phyloP scores from a whole-genome alignment of 208 protist genomes.

The Vickermania spadyakhi region DNA sequence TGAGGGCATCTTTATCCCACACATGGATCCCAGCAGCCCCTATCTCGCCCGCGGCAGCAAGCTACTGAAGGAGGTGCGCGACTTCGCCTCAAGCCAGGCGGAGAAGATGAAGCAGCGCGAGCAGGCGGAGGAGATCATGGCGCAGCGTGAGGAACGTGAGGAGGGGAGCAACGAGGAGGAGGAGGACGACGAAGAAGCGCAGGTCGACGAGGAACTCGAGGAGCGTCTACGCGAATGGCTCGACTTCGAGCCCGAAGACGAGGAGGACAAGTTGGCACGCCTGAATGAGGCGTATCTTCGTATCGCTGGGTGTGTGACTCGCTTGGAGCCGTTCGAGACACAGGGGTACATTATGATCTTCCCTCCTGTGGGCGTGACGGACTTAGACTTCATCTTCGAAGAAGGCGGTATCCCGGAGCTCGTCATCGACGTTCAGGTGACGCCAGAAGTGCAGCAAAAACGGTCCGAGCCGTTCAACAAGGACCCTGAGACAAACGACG shows the following conservation, averaged over 20 bases:
- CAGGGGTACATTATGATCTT: constrained; percentile 84
- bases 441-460: constrained; percentile 29
- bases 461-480: constrained; percentile 15
- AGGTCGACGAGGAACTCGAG: constrained; percentile 61
- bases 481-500: constrained; percentile 4
- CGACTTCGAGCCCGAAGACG: constrained; percentile 83
- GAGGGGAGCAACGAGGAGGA: constrained; percentile 20
- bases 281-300: constrained; percentile 76
- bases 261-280: constrained; percentile 65
- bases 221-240: constrained; percentile 48
- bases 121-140: constrained; percentile 43
- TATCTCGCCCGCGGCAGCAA: constrained; percentile 34
- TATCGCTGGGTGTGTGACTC: constrained; percentile 70
- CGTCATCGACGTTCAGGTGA: constrained; percentile 50
- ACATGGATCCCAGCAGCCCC: constrained; percentile 25
- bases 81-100: constrained; percentile 46
- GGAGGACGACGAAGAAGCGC: constrained; percentile 35
- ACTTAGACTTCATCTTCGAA: constrained; percentile 64
- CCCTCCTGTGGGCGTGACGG: constrained; percentile 57
- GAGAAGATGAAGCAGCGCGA: constrained; percentile 32
- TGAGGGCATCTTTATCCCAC: constrained; percentile 46
- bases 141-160: constrained; percentile 34
- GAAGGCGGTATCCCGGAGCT: constrained; percentile 66
- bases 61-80: constrained; percentile 47
- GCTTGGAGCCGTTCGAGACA: constrained; percentile 80